Percentiles rank a stretch among this genome's conserved stretches.
Conservation (phyloP, 2,329 filamentous ascomycete genomes). For the Penicillium sp. region DNA sequence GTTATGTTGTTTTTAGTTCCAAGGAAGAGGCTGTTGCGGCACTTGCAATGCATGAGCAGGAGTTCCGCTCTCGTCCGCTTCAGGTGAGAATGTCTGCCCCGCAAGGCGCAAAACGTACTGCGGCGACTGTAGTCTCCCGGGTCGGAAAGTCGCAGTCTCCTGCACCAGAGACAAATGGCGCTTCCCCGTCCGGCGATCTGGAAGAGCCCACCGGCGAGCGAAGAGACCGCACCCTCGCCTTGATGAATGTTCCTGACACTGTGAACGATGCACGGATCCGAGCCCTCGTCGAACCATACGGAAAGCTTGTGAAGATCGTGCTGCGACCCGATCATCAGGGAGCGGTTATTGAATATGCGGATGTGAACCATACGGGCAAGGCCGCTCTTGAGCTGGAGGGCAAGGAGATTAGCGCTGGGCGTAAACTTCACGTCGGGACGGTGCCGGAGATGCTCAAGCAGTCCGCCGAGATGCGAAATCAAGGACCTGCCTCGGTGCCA, state of each 20-base stretch:
- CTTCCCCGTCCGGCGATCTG: constrained; percentile 40
- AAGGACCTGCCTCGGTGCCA: constrained; percentile 41
- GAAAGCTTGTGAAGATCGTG: constrained; percentile 74
- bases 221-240: constrained; percentile 73
- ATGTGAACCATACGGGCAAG: constrained; percentile 71
- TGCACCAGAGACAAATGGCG: constrained; percentile 41
- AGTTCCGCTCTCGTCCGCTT: constrained; percentile 70
- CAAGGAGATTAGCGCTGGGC: constrained; percentile 50
- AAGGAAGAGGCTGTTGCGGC: constrained; percentile 71
- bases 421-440: constrained; percentile 54
- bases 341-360: constrained; percentile 81
- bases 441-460: constrained; percentile 56
- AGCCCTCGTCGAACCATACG: constrained; percentile 71
- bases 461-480: constrained; percentile 45
- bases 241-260: constrained; percentile 89
- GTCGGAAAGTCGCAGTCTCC: constrained; percentile 42
- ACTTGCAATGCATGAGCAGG: constrained; percentile 71
- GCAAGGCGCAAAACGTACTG: constrained; percentile 48
- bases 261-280: constrained; percentile 85
- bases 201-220: constrained; percentile 49
- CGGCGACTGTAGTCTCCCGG: constrained; percentile 51
- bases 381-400: constrained; percentile 53
- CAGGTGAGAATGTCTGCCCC: constrained; percentile 63
- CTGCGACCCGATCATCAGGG: constrained; percentile 82
- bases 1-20: constrained; percentile 76